Evolutionary conservation across 2,329 filamentous ascomycete genomes (phyloP), one percentile per base, ranked within the genome.

Genomic region (Xenoacremonium recifei): DNA sequence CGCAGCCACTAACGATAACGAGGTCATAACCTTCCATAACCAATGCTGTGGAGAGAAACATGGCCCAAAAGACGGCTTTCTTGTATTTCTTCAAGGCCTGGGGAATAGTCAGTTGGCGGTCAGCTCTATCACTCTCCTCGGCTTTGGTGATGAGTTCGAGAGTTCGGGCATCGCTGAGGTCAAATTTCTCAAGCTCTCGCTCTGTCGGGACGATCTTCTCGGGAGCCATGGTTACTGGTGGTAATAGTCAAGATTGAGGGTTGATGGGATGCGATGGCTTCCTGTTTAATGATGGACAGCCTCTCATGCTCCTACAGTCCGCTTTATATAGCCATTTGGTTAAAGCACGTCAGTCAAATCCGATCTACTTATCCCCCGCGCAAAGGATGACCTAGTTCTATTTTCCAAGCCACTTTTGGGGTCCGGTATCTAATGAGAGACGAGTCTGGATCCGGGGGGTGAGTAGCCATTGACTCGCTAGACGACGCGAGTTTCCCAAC

Each of bases 1-100:
- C n/a, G 63, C 48, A 3, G 35, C 40, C 10, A 49, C 49, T 6
- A 19, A 70, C 58, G 16, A 71, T 56, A 4, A 63, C 65, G 4
- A 65, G 49, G 42, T 70, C 68, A 29, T 68, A 60, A 1, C 56
- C 56, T 25, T 59, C 56, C 59, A 62, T 62, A 38, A 62, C 50
- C 29, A 51, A 27, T 30, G 40, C 45, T 3, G 40, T 49, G 5
- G 57, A 61, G 16, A 60, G 30, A 18, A 62, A 51, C 33, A 61
- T 48, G 9, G 59, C 53, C 60, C 57, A 63, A 18, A 54, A 47
- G 13, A 61, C 57, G 6, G 59, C 60, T 35, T 62, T 60, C 20
- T 52, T 56, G 35, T 60, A 60, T 21, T 58, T 58, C 20, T 43
- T 49, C 7, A 61, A 36, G 0, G 58, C 57, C 12, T 59, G 45